These are phyloP conservation scores for Gloeophyllum trabeum DNA, from an alignment of 768 basidiomycete species.

Conservation along the genomic window DNA sequence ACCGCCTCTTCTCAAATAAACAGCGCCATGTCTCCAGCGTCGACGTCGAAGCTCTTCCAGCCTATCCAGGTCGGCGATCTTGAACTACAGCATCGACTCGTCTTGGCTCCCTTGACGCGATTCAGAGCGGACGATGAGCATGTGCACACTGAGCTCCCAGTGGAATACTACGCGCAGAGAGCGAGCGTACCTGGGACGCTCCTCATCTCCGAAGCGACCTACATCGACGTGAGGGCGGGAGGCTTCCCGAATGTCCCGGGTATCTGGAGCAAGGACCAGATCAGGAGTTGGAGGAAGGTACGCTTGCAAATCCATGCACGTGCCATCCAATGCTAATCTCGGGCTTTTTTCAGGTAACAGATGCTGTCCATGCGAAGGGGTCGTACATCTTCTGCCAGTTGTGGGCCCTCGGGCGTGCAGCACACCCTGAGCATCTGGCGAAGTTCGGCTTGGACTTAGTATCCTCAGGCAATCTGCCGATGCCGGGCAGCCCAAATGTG, in stretches of 20 bases:
- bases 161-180: conserved; percentile 40
- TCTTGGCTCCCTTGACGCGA: too few species aligned
- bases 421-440: conserved; percentile 10
- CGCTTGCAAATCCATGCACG: conserved; percentile 2
- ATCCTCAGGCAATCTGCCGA: conserved; percentile 10
- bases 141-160: conserved; percentile 23
- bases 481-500: neutral
- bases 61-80: too few species aligned
- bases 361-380: conserved; percentile 30
- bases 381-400: conserved; percentile 33
- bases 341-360: conserved; percentile 17
- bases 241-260: conserved; percentile 45
- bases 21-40: too few species aligned
- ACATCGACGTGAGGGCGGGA: conserved; percentile 36
- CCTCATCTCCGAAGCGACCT: conserved; percentile 45
- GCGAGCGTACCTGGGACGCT: conserved; percentile 36
- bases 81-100: too few species aligned
- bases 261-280: conserved; percentile 53
- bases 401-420: conserved; percentile 35
- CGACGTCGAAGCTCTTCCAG: too few species aligned
- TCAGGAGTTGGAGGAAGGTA: conserved; percentile 35
- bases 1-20: too few species aligned
- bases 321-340: neutral
- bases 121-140: conserved; percentile 23
- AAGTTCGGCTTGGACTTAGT: conserved; percentile 6